phyloP scores from a whole-genome alignment of 2,329 filamentous ascomycete genomes.

The Trichoderma pleuroti region DNA sequence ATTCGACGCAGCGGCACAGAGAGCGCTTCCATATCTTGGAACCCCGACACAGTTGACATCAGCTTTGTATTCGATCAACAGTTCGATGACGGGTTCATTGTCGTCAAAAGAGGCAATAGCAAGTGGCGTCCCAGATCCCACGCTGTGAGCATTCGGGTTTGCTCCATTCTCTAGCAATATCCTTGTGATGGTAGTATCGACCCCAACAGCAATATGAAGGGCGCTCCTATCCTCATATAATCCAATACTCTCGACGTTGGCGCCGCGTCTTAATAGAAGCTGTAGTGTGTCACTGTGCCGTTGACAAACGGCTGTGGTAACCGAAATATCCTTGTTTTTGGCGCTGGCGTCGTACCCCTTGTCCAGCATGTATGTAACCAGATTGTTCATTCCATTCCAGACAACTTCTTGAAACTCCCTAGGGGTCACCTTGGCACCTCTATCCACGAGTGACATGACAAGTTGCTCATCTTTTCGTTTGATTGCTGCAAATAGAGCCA shows the following conservation, averaged over 20 bases:
- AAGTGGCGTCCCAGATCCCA: background rate
- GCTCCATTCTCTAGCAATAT: background rate
- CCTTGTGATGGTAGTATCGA: background rate
- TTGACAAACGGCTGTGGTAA: background rate
- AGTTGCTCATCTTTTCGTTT: background rate
- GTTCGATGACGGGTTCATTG: background rate
- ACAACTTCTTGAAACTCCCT: background rate
- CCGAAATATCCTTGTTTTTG: background rate
- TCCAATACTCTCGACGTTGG: background rate
- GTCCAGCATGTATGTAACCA: background rate
- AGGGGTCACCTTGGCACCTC: background rate
- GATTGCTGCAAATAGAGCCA: background rate
- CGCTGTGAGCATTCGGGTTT: background rate
- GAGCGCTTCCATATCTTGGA: background rate
- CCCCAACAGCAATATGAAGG: background rate
- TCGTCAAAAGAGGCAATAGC: background rate
- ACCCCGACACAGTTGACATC: background rate
- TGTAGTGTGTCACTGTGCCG: background rate
- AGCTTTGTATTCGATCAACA: background rate
- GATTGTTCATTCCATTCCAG: background rate
- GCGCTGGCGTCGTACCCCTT: background rate
- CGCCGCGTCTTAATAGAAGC: background rate
- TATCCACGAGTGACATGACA: background rate
- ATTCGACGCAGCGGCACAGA: background rate
- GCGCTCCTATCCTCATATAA: background rate